phyloP scores from a whole-genome alignment of 192 early-diverging fungal species.

The Chytriomyces sp. region DNA sequence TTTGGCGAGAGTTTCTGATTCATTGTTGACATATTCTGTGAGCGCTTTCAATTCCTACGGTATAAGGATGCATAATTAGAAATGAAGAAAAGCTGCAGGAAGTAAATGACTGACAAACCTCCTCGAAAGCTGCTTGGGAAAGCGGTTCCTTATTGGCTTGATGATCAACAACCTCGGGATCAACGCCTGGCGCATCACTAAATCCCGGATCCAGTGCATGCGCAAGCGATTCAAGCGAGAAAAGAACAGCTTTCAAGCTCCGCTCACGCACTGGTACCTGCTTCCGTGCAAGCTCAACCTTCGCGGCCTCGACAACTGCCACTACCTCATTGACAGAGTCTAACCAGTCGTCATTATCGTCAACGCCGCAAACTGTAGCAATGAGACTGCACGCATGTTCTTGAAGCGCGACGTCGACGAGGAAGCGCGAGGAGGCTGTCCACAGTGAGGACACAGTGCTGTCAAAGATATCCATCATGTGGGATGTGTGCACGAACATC shows the following conservation, averaged over 20 bases:
- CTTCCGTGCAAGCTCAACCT: not conserved
- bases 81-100: too few relatives aligned
- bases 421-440: not conserved
- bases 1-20: too few relatives aligned
- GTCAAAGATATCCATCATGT: not conserved
- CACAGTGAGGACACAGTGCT: not conserved
- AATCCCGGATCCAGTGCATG: too few relatives aligned
- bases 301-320: not conserved
- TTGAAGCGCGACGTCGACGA: conserved; percentile 2
- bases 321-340: not conserved
- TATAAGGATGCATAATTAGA: too few relatives aligned
- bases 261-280: not conserved
- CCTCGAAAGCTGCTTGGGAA: too few relatives aligned
- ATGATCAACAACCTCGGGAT: too few relatives aligned
- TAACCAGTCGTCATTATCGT: not conserved
- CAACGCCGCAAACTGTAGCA: not conserved
- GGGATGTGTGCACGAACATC: not conserved
- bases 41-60: too few relatives aligned
- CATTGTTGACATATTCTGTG: too few relatives aligned
- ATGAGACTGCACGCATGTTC: conserved; percentile 4
- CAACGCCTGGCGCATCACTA: too few relatives aligned
- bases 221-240: too few relatives aligned
- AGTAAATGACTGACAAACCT: too few relatives aligned
- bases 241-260: not conserved
- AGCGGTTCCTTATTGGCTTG: too few relatives aligned